A percentile compares a stretch with the other conserved stretches of the same genome.
These are phyloP conservation scores for Ogataea wickerhamii DNA, from an alignment of 805 yeast genomes.

Conservation along the genomic window DNA sequence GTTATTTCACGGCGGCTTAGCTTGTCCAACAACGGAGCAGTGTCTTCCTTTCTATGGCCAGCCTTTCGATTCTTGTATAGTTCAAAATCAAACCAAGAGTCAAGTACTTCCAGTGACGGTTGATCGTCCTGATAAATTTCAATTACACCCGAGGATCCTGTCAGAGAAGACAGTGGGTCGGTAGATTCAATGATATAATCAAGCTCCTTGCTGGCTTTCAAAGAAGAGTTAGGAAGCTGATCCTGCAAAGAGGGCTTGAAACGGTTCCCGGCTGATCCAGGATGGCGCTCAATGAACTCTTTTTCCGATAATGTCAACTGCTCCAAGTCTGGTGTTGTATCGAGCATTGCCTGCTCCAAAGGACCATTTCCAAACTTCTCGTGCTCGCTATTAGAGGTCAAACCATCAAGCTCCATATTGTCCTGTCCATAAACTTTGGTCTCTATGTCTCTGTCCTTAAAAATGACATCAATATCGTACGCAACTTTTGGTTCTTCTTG, in stretches of 20 bases:
- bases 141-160: constrained; percentile 16
- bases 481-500: constrained; percentile 6
- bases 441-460: constrained; percentile 7
- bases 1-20: constrained; percentile 11
- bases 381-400: constrained; percentile 1
- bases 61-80: constrained; percentile 8
- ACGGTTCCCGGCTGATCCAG: constrained; percentile 2
- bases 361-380: not conserved
- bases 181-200: constrained; percentile 19
- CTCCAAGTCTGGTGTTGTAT: constrained; percentile 20
- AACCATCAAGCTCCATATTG: constrained; percentile 16
- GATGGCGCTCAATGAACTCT: constrained; percentile 3
- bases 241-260: not conserved
- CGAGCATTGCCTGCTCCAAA: constrained; percentile 14
- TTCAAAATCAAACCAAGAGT: constrained; percentile 22
- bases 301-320: constrained; percentile 17
- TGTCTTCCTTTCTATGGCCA: not conserved
- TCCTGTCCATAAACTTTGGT: constrained; percentile 4
- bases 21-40: constrained; percentile 11
- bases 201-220: constrained; percentile 12
- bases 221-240: constrained; percentile 5
- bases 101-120: constrained; percentile 10
- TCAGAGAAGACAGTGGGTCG: constrained; percentile 24
- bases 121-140: constrained; percentile 22
- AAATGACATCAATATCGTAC: constrained; percentile 13